These are phyloP conservation scores for Purshia tridentata DNA, from an alignment of 306 rosid genomes.

Conservation along the genomic window DNA sequence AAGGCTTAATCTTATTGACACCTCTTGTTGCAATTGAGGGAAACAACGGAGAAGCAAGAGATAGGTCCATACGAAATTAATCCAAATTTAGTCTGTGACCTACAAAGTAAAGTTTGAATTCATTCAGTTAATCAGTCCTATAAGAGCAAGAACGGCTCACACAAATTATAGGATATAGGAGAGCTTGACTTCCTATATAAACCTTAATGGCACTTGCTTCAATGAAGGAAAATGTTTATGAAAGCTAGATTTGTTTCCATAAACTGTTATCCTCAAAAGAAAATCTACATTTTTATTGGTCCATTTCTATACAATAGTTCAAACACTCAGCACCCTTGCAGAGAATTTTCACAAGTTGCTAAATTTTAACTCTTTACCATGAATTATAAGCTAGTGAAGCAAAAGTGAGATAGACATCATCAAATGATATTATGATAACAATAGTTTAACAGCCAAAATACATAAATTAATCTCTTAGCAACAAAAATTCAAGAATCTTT, in stretches of 20 bases:
- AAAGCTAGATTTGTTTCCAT: neutral
- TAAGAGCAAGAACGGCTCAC: neutral
- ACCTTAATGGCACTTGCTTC: neutral
- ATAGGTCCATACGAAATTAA: slow-evolving; percentile 37
- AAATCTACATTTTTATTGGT: no score
- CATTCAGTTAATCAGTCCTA: neutral
- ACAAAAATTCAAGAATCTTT: neutral
- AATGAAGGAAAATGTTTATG: neutral
- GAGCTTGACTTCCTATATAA: neutral
- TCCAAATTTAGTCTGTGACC: slow-evolving; percentile 5
- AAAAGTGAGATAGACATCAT: neutral
- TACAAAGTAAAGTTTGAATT: neutral
- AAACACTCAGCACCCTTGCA: neutral
- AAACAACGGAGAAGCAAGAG: slow-evolving; percentile 30
- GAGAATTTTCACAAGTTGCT: no score
- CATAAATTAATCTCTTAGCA: neutral
- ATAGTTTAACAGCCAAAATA: neutral
- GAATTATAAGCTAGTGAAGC: neutral
- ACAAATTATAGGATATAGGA: neutral
- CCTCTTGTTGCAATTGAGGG: slow-evolving; percentile 28
- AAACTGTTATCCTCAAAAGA: neutral
- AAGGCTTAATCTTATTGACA: slow-evolving; percentile 25
- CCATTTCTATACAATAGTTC: neutral
- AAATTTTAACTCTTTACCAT: neutral
- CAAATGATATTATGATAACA: neutral